phyloP scores from a whole-genome alignment of 2,329 filamentous ascomycete species.

The Graphiopsis chlorocephala region DNA sequence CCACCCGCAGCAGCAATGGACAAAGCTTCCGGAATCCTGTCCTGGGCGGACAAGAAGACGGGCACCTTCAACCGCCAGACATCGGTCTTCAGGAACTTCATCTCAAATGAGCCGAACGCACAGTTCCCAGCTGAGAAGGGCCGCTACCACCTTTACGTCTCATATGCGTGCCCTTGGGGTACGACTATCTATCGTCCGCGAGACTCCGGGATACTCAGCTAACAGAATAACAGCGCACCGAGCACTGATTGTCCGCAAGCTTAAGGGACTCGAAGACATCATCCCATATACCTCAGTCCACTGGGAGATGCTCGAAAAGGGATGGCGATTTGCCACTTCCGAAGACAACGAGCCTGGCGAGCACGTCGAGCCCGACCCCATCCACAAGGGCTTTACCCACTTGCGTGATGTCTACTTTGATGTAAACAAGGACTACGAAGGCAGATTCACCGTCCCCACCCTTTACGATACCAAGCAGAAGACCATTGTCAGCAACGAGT shows the following conservation, averaged over 20 bases:
- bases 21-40: constrained; percentile 6
- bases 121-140: constrained; percentile 81
- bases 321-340: constrained; percentile 77
- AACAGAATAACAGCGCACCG: constrained; percentile 62
- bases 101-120: constrained; percentile 69
- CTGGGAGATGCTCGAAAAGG: constrained; percentile 76
- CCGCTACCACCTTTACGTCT: constrained; percentile 92
- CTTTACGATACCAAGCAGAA: constrained; percentile 75
- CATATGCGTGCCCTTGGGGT: constrained; percentile 90
- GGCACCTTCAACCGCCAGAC: constrained; percentile 91
- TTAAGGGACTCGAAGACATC: constrained; percentile 89
- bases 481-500: constrained; percentile 87
- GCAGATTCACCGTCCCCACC: constrained; percentile 83
- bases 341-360: constrained; percentile 60
- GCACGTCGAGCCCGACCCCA: constrained; percentile 58
- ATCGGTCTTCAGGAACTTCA: constrained; percentile 77
- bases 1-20: constrained; percentile 7
- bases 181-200: constrained; percentile 21
- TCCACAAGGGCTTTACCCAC: constrained; percentile 67
- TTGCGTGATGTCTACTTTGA: constrained; percentile 78
- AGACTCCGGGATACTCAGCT: not conserved
- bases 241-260: constrained; percentile 78
- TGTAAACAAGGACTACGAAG: constrained; percentile 67
- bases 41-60: constrained; percentile 56
- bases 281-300: constrained; percentile 80